Percentiles rank a stretch among this genome's conserved stretches.
Conservation (phyloP, 305 asterid genomes). For the Ilex paraguariensis region DNA sequence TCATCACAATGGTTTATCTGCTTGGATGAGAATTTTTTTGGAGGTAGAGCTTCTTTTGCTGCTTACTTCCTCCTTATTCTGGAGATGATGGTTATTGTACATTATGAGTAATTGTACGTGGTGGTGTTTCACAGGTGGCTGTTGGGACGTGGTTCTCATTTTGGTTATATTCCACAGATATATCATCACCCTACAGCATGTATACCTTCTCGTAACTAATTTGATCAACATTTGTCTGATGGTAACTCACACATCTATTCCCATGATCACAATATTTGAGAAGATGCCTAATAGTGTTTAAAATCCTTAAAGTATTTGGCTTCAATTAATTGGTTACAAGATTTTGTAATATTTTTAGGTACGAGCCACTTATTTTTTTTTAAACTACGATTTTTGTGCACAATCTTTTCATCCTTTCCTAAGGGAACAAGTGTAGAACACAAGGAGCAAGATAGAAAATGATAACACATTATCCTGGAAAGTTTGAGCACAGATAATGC, state of each 20-base stretch:
- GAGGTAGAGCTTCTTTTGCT: slow-evolving; percentile 48
- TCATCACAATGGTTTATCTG: slow-evolving; percentile 37
- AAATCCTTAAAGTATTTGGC: slow-evolving; percentile 2
- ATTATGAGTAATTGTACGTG: slow-evolving; percentile 13
- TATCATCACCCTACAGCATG: slow-evolving; percentile 96
- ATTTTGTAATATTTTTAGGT: too few species aligned
- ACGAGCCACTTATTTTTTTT: too few species aligned
- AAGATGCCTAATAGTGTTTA: slow-evolving; percentile 9
- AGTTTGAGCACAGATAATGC: too few species aligned
- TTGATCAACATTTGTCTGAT: slow-evolving; percentile 60
- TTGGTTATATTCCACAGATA: slow-evolving; percentile 61
- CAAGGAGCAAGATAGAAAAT: too few species aligned
- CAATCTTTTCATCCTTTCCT: too few species aligned
- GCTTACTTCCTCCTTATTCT: slow-evolving; percentile 2
- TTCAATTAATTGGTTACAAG: too few species aligned
- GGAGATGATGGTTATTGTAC: slow-evolving; percentile 2
- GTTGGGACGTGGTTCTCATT: slow-evolving; percentile 64
- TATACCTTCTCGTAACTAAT: slow-evolving; percentile 77
- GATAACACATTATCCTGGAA: too few species aligned
- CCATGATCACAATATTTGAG: slow-evolving; percentile 24
- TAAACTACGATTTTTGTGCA: too few species aligned
- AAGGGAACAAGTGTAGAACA: too few species aligned
- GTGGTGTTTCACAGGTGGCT: slow-evolving; percentile 52
- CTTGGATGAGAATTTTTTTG: slow-evolving; percentile 52
- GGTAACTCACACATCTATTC: slow-evolving; percentile 59